phyloP scores from a whole-genome alignment of 306 rosid genomes.

The Citrullus amarus region DNA sequence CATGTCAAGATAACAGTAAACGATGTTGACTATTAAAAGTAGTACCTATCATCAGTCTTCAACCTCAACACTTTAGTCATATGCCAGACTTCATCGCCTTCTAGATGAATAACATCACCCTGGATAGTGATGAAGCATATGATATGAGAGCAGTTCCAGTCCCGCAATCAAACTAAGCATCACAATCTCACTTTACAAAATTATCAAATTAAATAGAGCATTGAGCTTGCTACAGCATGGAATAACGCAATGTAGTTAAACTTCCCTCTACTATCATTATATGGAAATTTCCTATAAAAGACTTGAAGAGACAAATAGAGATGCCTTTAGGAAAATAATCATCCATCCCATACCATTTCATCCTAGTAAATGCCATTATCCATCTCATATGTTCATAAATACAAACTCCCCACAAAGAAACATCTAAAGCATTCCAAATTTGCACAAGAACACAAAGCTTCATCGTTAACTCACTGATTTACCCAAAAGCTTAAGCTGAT shows the following conservation, averaged over 20 bases:
- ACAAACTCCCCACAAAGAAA: not conserved
- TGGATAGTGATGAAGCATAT: slow-evolving; percentile 17
- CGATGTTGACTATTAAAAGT: not conserved
- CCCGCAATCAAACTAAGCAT: not conserved
- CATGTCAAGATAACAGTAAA: not conserved
- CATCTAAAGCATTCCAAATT: not conserved
- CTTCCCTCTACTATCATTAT: not conserved
- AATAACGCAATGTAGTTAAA: not conserved
- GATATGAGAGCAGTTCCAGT: not conserved
- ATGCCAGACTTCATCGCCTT: slow-evolving; percentile 92
- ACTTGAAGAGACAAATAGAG: not conserved
- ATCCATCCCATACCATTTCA: not conserved
- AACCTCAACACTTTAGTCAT: slow-evolving; percentile 84
- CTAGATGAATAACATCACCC: slow-evolving; percentile 57
- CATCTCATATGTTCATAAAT: not conserved
- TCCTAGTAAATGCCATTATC: not conserved
- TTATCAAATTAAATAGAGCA: not conserved
- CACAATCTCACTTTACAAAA: not conserved
- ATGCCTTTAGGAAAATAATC: not conserved
- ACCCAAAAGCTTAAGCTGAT: too few relatives aligned
- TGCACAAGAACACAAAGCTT: not conserved
- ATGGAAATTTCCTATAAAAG: not conserved
- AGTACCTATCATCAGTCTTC: slow-evolving; percentile 58
- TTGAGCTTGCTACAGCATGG: not conserved
- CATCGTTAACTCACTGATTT: too few relatives aligned